phyloP scores from a whole-genome alignment of 2,329 filamentous ascomycete genomes.

The Colletotrichum plurivorum region DNA sequence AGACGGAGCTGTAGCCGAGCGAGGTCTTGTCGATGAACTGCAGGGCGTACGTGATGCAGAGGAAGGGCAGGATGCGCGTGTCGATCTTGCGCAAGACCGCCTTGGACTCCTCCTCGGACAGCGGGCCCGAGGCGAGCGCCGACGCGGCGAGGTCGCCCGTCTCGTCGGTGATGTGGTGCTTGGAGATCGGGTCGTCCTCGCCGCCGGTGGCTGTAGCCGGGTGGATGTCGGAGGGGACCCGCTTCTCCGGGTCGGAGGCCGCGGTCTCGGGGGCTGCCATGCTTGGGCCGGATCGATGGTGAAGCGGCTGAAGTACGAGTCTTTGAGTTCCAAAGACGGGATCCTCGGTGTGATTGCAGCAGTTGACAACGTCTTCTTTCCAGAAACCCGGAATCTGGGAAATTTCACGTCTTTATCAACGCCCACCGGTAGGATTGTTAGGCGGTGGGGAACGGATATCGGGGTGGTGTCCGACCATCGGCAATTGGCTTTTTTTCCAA shows the following conservation, averaged over 20 bases:
- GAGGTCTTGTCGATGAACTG: constrained; percentile 49
- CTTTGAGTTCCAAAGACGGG: not conserved
- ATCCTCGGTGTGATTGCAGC: not conserved
- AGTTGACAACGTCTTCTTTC: not conserved
- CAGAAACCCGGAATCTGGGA: not conserved
- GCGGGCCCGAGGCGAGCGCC: constrained; percentile 19
- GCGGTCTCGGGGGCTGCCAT: constrained; percentile 25
- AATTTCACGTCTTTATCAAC: constrained; percentile 22
- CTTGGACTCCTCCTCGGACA: constrained; percentile 24
- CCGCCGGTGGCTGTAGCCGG: constrained; percentile 11
- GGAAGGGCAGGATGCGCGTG: constrained; percentile 33
- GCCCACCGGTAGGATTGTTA: not conserved
- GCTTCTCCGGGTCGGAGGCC: constrained; percentile 34
- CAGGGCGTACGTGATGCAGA: constrained; percentile 49
- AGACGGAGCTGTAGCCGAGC: constrained; percentile 48
- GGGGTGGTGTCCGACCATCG: constrained; percentile 31
- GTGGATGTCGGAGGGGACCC: constrained; percentile 19
- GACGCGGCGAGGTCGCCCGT: constrained; percentile 31
- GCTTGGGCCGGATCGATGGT: too few species aligned
- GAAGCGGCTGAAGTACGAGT: not conserved
- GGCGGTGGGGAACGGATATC: constrained; percentile 22
- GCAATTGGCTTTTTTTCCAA: constrained; percentile 15
- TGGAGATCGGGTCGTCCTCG: constrained; percentile 25
- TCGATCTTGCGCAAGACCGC: constrained; percentile 23
- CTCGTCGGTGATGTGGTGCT: constrained; percentile 36